Evolutionary conservation across 768 basidiomycete genomes (phyloP).

Genomic region (Clitopilus passeckerianus): DNA sequence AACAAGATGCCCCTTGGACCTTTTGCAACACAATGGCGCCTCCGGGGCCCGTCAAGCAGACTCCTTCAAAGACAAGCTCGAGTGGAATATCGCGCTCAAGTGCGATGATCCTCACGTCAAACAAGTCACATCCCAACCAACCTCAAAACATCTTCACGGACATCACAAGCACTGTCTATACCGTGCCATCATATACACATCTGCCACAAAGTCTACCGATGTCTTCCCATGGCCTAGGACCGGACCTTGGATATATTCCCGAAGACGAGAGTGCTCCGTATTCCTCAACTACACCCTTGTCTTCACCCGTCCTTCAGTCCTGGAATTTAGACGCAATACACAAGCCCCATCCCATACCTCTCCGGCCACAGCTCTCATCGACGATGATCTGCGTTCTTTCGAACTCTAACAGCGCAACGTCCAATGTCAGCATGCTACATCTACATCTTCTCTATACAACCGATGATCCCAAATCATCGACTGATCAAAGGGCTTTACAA

Average conservation of each 20-base stretch:
- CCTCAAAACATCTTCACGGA: constrained; percentile 33
- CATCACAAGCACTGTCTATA: constrained; percentile 45
- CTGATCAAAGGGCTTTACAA: constrained; percentile 25
- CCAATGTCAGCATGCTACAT: constrained; percentile 60
- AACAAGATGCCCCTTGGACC: constrained; percentile 55
- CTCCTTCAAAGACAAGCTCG: constrained; percentile 18
- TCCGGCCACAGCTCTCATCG: constrained; percentile 54
- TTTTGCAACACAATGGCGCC: constrained; percentile 31
- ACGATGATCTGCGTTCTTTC: constrained; percentile 54
- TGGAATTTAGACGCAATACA: background rate
- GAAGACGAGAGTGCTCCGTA: constrained; percentile 17
- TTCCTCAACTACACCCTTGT: constrained; percentile 12
- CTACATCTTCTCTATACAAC: constrained; percentile 28
- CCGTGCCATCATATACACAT: constrained; percentile 35
- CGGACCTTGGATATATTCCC: constrained; percentile 27
- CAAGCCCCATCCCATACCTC: constrained; percentile 27
- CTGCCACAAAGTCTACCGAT: constrained; percentile 36
- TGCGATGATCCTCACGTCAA: constrained; percentile 9
- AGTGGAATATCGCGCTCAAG: constrained; percentile 8
- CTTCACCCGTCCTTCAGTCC: constrained; percentile 3
- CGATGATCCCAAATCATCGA: constrained; percentile 21
- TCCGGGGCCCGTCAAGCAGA: constrained; percentile 9
- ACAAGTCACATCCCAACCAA: constrained; percentile 14
- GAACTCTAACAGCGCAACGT: constrained; percentile 33
- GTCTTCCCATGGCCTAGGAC: constrained; percentile 26